Conservation (phyloP, 805 yeast genomes). For the Cyberlindnera subsufficiens region DNA sequence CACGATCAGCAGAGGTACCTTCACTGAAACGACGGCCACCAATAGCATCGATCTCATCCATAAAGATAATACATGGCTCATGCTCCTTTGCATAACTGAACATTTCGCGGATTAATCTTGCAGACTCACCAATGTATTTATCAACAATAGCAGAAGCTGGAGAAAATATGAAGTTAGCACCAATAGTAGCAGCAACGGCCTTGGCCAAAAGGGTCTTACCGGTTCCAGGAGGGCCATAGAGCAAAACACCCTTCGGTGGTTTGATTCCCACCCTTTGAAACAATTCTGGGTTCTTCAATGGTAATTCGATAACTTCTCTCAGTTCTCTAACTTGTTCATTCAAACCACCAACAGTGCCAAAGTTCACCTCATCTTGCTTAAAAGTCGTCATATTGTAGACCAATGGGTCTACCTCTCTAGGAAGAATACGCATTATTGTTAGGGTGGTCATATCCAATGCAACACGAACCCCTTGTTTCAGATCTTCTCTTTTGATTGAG, state of each 20-base stretch:
- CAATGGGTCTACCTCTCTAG: constrained; percentile 96
- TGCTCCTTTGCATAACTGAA: constrained; percentile 96
- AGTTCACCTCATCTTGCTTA: constrained; percentile 95
- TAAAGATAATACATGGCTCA: constrained; percentile 95
- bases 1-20: constrained; percentile 98
- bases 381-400: constrained; percentile 98
- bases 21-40: constrained; percentile 98
- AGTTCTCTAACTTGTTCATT: constrained; percentile 93
- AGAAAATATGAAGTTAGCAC: constrained; percentile 96
- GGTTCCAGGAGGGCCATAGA: constrained; percentile 98
- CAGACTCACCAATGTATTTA: constrained; percentile 96
- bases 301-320: constrained; percentile 95
- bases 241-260: constrained; percentile 96
- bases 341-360: constrained; percentile 93
- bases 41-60: constrained; percentile 98
- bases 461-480: constrained; percentile 92
- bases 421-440: constrained; percentile 94
- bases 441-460: constrained; percentile 96
- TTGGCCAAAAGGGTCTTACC: constrained; percentile 95
- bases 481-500: constrained; percentile 74
- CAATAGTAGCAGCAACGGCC: constrained; percentile 98
- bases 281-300: constrained; percentile 93
- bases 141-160: constrained; percentile 98
- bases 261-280: constrained; percentile 94
- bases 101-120: constrained; percentile 95